These are phyloP conservation scores for Tilletia indica DNA, from an alignment of 1,284 basidiomycete species.

Conservation along the genomic window DNA sequence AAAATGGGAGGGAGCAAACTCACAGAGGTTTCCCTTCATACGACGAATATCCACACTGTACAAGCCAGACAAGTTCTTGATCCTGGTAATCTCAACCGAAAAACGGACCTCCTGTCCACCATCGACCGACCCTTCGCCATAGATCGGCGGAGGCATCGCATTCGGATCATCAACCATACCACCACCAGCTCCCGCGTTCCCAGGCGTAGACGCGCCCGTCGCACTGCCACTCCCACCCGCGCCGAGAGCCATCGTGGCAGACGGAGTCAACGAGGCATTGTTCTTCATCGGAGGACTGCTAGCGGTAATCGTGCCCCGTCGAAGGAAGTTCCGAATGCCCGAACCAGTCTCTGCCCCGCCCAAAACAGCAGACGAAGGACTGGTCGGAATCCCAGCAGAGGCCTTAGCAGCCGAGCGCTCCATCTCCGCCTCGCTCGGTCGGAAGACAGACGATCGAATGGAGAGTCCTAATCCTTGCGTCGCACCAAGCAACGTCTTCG, in stretches of 20 bases:
- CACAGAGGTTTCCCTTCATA: conserved; percentile 53
- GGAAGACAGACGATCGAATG: conserved; percentile 48
- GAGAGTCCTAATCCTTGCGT: conserved; percentile 42
- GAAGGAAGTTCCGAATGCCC: conserved; percentile 42
- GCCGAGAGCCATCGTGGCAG: neutral
- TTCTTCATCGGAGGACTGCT: conserved; percentile 23
- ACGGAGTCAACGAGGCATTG: neutral
- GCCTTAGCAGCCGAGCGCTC: conserved; percentile 29
- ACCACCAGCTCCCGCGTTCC: neutral
- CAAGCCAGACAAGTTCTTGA: conserved; percentile 49
- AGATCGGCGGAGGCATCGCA: conserved; percentile 39
- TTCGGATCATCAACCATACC: conserved; percentile 25
- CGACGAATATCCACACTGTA: conserved; percentile 54
- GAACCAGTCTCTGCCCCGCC: neutral
- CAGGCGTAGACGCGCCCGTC: neutral
- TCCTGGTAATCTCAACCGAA: conserved; percentile 51
- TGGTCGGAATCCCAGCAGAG: conserved; percentile 22
- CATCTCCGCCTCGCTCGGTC: conserved; percentile 45
- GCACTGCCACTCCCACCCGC: neutral
- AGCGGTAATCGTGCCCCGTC: conserved; percentile 28
- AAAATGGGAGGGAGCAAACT: conserved; percentile 27
- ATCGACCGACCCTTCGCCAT: conserved; percentile 45
- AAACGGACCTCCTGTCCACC: conserved; percentile 54
- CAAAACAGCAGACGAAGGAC: conserved; percentile 25
- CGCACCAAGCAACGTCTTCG: conserved; percentile 45